Evolutionary conservation across 2,329 filamentous ascomycete genomes (phyloP), one percentile per base, ranked within the genome.

Genomic region (Aspergillus cejpii): DNA sequence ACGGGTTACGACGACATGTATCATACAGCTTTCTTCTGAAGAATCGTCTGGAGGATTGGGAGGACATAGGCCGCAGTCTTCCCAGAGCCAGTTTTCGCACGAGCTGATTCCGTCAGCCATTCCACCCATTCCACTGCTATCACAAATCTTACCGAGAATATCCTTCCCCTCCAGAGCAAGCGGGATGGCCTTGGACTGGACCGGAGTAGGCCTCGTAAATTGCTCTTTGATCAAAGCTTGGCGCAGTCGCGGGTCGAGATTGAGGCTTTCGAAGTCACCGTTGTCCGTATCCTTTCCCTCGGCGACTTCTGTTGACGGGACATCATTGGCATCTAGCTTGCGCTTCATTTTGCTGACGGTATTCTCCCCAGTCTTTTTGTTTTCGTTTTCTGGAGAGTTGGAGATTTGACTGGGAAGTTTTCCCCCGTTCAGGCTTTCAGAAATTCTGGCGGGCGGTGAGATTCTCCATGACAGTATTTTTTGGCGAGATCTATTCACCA

Each of bases 61-160:
- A 98, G 76, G 5, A 95, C 74, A 64, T 97, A 97, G 39, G 92
- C 91, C n/a, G 88, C 88, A 8, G 92, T 98, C 75, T 98, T 98
- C 55, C 92, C 92, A 3, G 90, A 95, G 10, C 92, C 92, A 4
- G 92, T 97, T 67, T 91, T 94, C 28, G 91, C 88, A 61, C 91
- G 89, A 43, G 89, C 90, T 76, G 49, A 34, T 48, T 33, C 36
- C 33, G 42, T 65, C 34, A 65, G 56, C 34, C 23, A 6, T 20
- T 6, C 26, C 6, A 38, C 12, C 21, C 10, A 21, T 21, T 6
- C 23, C 8, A 2, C 15, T 10, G 17, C 3, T n/a, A 6, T 8
- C 2, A 5, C 3, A 19, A 11, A n/a, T 6, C 62, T 42, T 61
- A 77, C 74, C 74, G 29, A 97, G 74, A 38, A 98, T 82, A 74